Percentiles rank a stretch among this genome's conserved stretches.
Evolutionary conservation across 1,284 basidiomycete genomes (phyloP).

Genomic region (Stereum hirsutum): DNA sequence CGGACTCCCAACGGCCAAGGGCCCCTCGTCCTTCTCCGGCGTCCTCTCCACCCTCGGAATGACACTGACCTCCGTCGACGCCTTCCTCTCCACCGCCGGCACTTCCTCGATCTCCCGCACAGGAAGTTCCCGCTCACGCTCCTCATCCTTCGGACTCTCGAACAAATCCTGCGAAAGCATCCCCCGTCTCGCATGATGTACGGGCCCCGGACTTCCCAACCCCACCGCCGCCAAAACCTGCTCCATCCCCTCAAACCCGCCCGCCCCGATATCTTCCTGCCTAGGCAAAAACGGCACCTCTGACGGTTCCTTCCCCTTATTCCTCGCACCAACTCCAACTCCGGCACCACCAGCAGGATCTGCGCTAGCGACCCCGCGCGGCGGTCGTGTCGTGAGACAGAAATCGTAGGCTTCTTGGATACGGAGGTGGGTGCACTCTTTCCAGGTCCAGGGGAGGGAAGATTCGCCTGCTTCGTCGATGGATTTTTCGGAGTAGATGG

Average conservation of each 20-base stretch:
- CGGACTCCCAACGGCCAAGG: too few species aligned
- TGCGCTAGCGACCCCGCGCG: conserved; percentile 11
- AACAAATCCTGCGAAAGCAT: conserved; percentile 57
- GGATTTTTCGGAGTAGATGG: conserved; percentile 36
- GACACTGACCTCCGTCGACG: conserved; percentile 30
- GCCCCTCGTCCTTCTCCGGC: conserved; percentile 15
- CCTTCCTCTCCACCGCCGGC: conserved; percentile 4
- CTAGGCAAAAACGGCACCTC: conserved; percentile 14
- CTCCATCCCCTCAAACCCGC: conserved; percentile 48
- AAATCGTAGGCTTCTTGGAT: conserved; percentile 76
- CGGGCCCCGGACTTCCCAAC: conserved; percentile 29
- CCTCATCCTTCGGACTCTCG: conserved; percentile 38
- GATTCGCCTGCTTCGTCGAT: conserved; percentile 36
- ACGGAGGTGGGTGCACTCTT: conserved; percentile 56
- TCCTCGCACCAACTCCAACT: neutral
- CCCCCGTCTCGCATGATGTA: conserved; percentile 42
- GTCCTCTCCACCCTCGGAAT: conserved; percentile 22
- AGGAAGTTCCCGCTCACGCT: too few species aligned
- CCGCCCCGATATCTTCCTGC: too few species aligned
- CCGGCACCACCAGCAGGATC: neutral
- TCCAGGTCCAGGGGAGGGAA: conserved; percentile 67
- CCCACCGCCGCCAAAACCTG: conserved; percentile 65
- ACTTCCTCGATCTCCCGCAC: too few species aligned
- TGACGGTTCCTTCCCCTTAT: conserved; percentile 20
- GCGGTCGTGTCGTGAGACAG: conserved; percentile 46